Evolutionary conservation across 257 asterid species (phyloP).

Genomic region (Fraxinus excelsior): DNA sequence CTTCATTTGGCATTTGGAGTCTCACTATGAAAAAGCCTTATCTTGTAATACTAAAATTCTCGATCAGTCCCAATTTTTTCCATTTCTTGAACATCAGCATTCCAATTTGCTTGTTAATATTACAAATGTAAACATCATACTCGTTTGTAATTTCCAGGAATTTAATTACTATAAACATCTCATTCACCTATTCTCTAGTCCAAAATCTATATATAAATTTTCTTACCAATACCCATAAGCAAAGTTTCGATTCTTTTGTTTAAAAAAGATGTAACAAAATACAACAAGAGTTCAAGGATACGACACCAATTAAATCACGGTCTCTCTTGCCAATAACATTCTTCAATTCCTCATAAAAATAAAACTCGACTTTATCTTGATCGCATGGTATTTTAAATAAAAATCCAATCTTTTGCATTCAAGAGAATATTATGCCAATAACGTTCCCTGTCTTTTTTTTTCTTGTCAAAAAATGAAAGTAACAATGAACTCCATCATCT

Average conservation of each 20-base stretch:
- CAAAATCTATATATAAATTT: neutral
- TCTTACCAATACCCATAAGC: neutral
- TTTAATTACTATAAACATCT: neutral
- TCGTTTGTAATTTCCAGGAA: neutral
- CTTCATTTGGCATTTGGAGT: neutral
- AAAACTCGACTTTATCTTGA: neutral
- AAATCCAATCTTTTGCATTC: neutral
- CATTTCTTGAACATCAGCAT: too few relatives aligned
- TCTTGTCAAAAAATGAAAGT: neutral
- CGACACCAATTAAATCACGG: neutral
- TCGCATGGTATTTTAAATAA: too few relatives aligned
- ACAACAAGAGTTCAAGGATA: too few relatives aligned
- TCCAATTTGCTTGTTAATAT: neutral
- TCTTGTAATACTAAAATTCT: neutral
- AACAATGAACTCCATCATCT: neutral
- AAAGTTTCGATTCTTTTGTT: neutral
- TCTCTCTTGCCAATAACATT: neutral
- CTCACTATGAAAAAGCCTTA: neutral
- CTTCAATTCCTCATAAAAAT: neutral
- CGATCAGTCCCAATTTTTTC: neutral
- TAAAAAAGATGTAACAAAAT: neutral
- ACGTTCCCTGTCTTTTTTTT: neutral
- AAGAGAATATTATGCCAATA: neutral
- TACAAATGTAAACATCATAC: neutral
- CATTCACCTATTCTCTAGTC: slow-evolving; percentile 2